These are phyloP conservation scores for Hanseniaspora vineae DNA, from an alignment of 805 yeast species.

Conservation along the genomic window DNA sequence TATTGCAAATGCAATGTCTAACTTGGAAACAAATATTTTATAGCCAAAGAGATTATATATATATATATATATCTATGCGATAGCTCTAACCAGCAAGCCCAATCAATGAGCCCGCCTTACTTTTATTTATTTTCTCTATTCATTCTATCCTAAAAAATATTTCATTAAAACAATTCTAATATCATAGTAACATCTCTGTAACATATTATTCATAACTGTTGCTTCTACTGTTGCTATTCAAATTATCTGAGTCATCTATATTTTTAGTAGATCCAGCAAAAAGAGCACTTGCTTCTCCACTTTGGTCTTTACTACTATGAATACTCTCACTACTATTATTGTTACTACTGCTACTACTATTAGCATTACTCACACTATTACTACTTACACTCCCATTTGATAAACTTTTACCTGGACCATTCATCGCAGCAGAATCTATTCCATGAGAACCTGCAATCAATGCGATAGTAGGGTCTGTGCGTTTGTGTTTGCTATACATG, in stretches of 20 bases:
- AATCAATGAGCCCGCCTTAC: too few species aligned
- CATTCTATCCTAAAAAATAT: too few species aligned
- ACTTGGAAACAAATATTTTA: too few species aligned
- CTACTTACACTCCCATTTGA: not conserved
- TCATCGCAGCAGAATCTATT: not conserved
- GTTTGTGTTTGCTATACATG: slow-evolving; percentile 6
- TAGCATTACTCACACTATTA: not conserved
- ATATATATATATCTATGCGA: too few species aligned
- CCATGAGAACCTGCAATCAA: slow-evolving; percentile 1
- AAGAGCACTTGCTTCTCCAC: not conserved
- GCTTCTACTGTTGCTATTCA: not conserved
- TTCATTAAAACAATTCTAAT: too few species aligned
- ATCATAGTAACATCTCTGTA: too few species aligned
- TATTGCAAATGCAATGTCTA: too few species aligned
- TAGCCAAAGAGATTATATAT: too few species aligned
- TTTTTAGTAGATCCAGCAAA: not conserved
- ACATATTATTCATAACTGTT: not conserved
- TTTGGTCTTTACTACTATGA: not conserved
- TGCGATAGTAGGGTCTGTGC: slow-evolving; percentile 1
- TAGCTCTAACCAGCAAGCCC: too few species aligned
- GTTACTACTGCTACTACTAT: not conserved
- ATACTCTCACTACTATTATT: not conserved
- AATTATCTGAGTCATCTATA: not conserved
- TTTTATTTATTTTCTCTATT: too few species aligned
- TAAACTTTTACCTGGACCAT: not conserved